Evolutionary conservation across 768 basidiomycete genomes (phyloP).

Genomic region (Boletus rubescentipes): DNA sequence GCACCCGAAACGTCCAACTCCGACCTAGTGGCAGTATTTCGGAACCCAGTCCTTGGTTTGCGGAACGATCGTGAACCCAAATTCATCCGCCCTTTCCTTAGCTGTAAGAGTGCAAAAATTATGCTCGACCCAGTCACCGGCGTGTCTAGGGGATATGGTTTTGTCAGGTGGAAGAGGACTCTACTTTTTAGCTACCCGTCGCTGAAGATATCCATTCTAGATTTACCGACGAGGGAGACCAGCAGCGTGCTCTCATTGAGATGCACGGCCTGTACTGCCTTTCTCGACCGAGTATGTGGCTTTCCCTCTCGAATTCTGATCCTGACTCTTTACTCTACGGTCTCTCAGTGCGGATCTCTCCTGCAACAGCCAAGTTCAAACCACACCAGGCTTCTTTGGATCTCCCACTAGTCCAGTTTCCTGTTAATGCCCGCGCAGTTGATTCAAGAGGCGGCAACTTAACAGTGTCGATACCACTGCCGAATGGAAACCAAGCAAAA

Average conservation of each 20-base stretch:
- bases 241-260: constrained; percentile 85
- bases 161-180: constrained; percentile 64
- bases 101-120: constrained; percentile 94
- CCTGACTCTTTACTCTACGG: constrained; percentile 30
- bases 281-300: constrained; percentile 76
- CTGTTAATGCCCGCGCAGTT: constrained; percentile 24
- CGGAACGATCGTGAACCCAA: constrained; percentile 86
- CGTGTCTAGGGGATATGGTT: constrained; percentile 88
- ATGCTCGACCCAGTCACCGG: constrained; percentile 92
- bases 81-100: constrained; percentile 84
- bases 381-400: constrained; percentile 48
- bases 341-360: constrained; percentile 80
- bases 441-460: constrained; percentile 40
- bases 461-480: constrained; percentile 50
- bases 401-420: constrained; percentile 47
- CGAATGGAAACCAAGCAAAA: constrained; percentile 47
- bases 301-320: background rate
- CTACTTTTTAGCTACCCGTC: constrained; percentile 5
- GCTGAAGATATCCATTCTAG: constrained; percentile 36
- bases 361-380: constrained; percentile 87
- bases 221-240: constrained; percentile 86
- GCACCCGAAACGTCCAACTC: constrained; percentile 92
- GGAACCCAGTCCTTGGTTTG: constrained; percentile 83
- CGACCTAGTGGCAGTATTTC: constrained; percentile 92
- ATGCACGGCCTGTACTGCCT: constrained; percentile 92